Evolutionary conservation across 139 green algal genomes (phyloP).

Genomic region (Edaphochlamys debaryana): DNA sequence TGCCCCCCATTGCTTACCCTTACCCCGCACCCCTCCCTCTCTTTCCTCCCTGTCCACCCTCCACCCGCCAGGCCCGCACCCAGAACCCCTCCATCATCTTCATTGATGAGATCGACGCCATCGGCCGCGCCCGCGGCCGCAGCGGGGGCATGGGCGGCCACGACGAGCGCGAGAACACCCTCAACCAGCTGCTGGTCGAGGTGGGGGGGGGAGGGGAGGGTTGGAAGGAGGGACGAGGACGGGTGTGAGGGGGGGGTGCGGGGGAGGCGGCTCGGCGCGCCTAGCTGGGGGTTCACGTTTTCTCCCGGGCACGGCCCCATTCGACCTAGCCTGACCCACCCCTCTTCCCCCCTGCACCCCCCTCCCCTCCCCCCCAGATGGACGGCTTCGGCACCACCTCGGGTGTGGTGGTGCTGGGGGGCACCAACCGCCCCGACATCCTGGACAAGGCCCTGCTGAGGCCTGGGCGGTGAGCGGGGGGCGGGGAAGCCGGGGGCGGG

Average conservation of each 20-base stretch:
- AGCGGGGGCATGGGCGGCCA: slow-evolving; percentile 90
- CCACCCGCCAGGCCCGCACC: slow-evolving; percentile 65
- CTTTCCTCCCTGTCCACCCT: neutral
- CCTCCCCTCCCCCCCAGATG: slow-evolving; percentile 24
- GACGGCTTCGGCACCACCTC: slow-evolving; percentile 58
- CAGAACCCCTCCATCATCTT: slow-evolving; percentile 97
- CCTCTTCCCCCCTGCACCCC: too few species aligned
- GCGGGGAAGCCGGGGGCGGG: too few species aligned
- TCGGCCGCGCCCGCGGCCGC: slow-evolving; percentile 79
- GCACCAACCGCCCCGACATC: slow-evolving; percentile 98
- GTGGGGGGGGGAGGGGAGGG: slow-evolving; percentile 74
- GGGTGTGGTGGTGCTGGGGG: slow-evolving; percentile 95
- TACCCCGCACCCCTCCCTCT: too few species aligned
- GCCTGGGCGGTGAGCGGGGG: slow-evolving; percentile 68
- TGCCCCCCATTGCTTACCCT: too few species aligned
- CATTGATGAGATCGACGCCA: slow-evolving; percentile 96
- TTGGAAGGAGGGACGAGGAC: neutral
- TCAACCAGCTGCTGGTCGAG: slow-evolving; percentile 99
- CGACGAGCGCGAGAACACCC: slow-evolving; percentile 98
- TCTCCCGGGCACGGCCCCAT: too few species aligned
- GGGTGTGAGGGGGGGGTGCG: neutral
- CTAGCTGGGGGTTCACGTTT: too few species aligned
- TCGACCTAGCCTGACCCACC: too few species aligned
- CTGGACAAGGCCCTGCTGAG: slow-evolving; percentile 97
- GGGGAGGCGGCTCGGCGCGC: too few species aligned